Conservation (phyloP, 768 basidiomycete species). For the Baorangia bicolor region DNA sequence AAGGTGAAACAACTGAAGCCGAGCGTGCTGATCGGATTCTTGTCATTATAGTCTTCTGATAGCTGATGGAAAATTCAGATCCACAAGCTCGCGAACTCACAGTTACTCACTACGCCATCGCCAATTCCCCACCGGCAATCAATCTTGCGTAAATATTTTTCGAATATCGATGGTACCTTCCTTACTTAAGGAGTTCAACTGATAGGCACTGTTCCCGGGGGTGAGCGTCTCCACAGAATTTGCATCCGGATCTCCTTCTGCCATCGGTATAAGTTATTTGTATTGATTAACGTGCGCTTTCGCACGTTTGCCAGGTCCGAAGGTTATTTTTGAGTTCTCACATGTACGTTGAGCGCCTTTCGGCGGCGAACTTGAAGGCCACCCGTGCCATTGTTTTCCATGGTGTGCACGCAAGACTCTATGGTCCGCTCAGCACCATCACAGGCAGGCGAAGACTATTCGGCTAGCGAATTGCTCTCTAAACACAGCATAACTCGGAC, state of each 20-base stretch:
- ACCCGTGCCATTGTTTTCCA: background rate
- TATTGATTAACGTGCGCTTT: background rate
- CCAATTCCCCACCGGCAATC: background rate
- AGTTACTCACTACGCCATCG: background rate
- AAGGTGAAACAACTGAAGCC: too few species aligned
- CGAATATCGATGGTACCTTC: too few species aligned
- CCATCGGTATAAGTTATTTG: background rate
- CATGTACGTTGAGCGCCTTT: background rate
- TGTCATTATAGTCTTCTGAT: background rate
- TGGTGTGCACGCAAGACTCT: too few species aligned
- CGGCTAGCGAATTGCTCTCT: background rate
- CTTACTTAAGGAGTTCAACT: background rate
- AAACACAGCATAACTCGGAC: too few species aligned
- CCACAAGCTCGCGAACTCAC: background rate
- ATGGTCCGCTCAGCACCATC: background rate
- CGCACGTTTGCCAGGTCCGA: background rate
- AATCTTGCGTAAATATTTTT: too few species aligned
- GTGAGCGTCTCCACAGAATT: background rate
- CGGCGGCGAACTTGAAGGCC: background rate
- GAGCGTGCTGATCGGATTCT: background rate
- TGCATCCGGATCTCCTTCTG: background rate
- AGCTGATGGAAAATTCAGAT: background rate
- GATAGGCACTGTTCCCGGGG: background rate
- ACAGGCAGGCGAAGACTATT: too few species aligned
- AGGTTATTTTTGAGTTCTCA: background rate